phyloP scores from a whole-genome alignment of 2,329 filamentous ascomycete species.

The Diaporthe citrichinensis region DNA sequence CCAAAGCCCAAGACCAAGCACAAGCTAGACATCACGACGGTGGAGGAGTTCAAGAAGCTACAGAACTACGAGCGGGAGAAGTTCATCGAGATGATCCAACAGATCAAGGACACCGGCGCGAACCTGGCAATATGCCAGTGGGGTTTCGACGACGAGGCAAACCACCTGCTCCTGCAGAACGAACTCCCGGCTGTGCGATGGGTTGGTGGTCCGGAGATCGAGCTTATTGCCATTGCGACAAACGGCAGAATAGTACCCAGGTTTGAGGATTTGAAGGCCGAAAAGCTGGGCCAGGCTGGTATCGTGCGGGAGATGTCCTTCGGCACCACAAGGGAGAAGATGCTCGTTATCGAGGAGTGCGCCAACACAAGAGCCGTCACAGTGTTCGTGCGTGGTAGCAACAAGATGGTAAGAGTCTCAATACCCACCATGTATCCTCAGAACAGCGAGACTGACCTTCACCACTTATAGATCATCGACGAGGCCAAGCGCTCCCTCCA shows the following conservation, averaged over 20 bases:
- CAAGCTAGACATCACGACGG: constrained; percentile 96
- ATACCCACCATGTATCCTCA: constrained; percentile 33
- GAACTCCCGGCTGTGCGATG: constrained; percentile 95
- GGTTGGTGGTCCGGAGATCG: constrained; percentile 98
- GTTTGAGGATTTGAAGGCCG: constrained; percentile 92
- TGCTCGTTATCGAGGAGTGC: constrained; percentile 99
- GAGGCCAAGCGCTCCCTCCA: constrained; percentile 98
- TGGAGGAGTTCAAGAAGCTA: constrained; percentile 98
- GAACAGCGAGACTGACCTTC: constrained; percentile 39
- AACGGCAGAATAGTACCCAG: constrained; percentile 97
- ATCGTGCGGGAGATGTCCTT: constrained; percentile 96
- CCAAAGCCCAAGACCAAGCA: constrained; percentile 99
- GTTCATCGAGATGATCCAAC: constrained; percentile 98
- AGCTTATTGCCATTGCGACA: constrained; percentile 97
- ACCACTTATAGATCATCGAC: constrained; percentile 85
- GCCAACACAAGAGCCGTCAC: constrained; percentile 98
- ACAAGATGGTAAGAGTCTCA: constrained; percentile 87
- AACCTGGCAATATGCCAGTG: constrained; percentile 99
- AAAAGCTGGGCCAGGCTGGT: constrained; percentile 92
- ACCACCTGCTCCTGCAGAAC: constrained; percentile 97
- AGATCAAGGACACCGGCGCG: constrained; percentile 97
- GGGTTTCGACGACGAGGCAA: constrained; percentile 99
- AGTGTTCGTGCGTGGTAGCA: constrained; percentile 95
- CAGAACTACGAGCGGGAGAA: constrained; percentile 97
- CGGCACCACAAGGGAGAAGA: constrained; percentile 98